Evolutionary conservation across 768 basidiomycete genomes (phyloP).

Genomic region (Trametes punicea): DNA sequence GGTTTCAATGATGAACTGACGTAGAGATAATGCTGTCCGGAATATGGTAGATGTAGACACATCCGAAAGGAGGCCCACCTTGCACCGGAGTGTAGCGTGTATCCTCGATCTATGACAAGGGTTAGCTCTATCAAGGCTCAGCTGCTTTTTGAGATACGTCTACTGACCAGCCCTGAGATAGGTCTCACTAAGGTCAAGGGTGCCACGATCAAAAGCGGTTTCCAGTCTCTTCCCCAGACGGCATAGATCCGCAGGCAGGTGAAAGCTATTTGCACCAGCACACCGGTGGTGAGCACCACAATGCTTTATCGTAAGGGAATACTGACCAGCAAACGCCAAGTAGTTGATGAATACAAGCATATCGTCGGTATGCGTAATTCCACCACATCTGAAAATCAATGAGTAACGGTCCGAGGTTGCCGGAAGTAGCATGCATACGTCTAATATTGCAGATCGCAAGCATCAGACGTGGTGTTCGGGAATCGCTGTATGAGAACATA

Average conservation of each 20-base stretch:
- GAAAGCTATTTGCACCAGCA: neutral
- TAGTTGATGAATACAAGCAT: neutral
- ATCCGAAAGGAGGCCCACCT: slow-evolving; percentile 18
- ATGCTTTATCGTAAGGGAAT: too few relatives aligned
- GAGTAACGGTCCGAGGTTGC: neutral
- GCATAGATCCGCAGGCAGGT: slow-evolving; percentile 15
- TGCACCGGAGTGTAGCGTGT: slow-evolving; percentile 4
- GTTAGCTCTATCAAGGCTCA: neutral
- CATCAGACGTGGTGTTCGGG: neutral
- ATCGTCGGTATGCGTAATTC: neutral
- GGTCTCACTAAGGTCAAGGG: slow-evolving; percentile 6
- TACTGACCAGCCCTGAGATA: slow-evolving; percentile 12
- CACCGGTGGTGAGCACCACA: neutral
- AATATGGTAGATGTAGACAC: neutral
- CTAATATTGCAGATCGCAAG: neutral
- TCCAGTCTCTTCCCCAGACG: slow-evolving; percentile 20
- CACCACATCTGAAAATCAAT: neutral
- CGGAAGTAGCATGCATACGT: neutral
- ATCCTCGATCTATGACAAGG: neutral
- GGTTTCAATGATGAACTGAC: too few relatives aligned
- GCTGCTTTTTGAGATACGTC: neutral
- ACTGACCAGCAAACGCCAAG: neutral
- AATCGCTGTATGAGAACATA: neutral
- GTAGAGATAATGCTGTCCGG: neutral
- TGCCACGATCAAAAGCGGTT: slow-evolving; percentile 10